These are phyloP conservation scores for Fallopia convolvulus DNA, from an alignment of 148 eudicot genomes.

Conservation along the genomic window DNA sequence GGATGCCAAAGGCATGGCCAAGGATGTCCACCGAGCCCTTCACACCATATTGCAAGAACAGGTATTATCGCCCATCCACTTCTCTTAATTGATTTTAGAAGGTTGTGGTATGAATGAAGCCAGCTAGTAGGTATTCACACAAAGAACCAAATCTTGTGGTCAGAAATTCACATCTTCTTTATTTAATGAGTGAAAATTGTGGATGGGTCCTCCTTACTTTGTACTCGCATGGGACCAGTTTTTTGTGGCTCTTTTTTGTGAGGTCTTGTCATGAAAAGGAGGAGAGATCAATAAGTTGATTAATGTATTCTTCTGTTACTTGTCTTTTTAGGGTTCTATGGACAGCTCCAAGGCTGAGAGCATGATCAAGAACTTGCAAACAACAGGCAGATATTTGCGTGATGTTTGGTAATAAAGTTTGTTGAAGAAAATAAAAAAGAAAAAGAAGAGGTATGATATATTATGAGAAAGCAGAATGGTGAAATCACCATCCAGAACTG, in stretches of 20 bases:
- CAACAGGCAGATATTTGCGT: slow-evolving; percentile 72
- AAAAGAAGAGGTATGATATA: not conserved
- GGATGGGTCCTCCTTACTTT: not conserved
- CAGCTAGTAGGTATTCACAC: not conserved
- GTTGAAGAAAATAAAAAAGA: not conserved
- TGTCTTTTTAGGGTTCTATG: slow-evolving; percentile 52
- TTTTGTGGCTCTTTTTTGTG: not conserved
- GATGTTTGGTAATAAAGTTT: slow-evolving; percentile 60
- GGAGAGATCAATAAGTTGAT: not conserved
- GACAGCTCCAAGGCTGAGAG: slow-evolving; percentile 68
- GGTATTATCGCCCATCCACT: slow-evolving; percentile 18
- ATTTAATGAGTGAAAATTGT: not conserved
- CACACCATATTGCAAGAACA: slow-evolving; percentile 89
- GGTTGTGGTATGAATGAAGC: not conserved
- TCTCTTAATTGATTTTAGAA: not conserved
- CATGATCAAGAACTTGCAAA: slow-evolving; percentile 83
- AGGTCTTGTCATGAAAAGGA: not conserved
- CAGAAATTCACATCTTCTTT: not conserved
- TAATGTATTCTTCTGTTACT: not conserved
- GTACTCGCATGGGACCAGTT: not conserved
- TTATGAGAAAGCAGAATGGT: not conserved
- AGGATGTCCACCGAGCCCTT: slow-evolving; percentile 85
- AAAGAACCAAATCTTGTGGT: not conserved
- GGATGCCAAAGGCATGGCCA: slow-evolving; percentile 99
- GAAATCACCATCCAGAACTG: slow-evolving; percentile 7